These are phyloP conservation scores for Chaetomium fimeti DNA, from an alignment of 495 filamentous ascomycete genomes.

Conservation along the genomic window DNA sequence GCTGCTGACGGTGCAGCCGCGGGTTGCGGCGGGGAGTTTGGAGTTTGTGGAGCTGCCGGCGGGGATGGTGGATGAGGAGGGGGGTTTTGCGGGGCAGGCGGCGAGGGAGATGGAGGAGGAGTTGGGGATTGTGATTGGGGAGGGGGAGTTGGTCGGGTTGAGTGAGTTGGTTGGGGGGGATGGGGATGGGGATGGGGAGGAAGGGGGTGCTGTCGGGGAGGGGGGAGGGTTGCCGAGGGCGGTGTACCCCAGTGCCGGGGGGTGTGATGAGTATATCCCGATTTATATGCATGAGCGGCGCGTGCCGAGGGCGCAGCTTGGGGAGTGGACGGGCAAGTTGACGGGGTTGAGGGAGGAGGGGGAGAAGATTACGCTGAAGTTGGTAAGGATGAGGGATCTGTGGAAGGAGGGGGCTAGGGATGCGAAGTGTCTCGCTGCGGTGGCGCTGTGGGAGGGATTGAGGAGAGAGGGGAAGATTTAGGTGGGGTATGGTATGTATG, in stretches of 20 bases:
- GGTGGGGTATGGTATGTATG: slow-evolving; percentile 52
- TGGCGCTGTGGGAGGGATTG: slow-evolving; percentile 73
- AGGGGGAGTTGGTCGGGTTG: slow-evolving; percentile 46
- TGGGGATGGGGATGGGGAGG: slow-evolving; percentile 31
- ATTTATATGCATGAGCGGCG: slow-evolving; percentile 72
- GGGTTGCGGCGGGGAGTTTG: slow-evolving; percentile 74
- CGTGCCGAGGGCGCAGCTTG: slow-evolving; percentile 61
- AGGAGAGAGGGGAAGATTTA: slow-evolving; percentile 63
- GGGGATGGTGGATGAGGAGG: slow-evolving; percentile 81
- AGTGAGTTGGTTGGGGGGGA: slow-evolving; percentile 61
- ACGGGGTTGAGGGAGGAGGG: slow-evolving; percentile 74
- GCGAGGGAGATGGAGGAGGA: slow-evolving; percentile 84
- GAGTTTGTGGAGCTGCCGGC: slow-evolving; percentile 79
- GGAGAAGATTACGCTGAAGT: slow-evolving; percentile 76
- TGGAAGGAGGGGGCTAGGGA: slow-evolving; percentile 77
- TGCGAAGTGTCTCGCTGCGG: slow-evolving; percentile 73
- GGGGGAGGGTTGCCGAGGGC: slow-evolving; percentile 36
- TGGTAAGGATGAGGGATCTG: slow-evolving; percentile 67
- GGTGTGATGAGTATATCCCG: slow-evolving; percentile 80
- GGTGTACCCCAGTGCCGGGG: slow-evolving; percentile 75
- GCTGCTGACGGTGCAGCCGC: slow-evolving; percentile 78
- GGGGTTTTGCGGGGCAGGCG: slow-evolving; percentile 72
- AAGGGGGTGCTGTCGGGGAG: slow-evolving; percentile 21
- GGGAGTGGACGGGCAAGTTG: slow-evolving; percentile 69
- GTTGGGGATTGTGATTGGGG: slow-evolving; percentile 58